These are phyloP conservation scores for Neoarthrinium moseri DNA, from an alignment of 2,329 filamentous ascomycete genomes.

Conservation along the genomic window DNA sequence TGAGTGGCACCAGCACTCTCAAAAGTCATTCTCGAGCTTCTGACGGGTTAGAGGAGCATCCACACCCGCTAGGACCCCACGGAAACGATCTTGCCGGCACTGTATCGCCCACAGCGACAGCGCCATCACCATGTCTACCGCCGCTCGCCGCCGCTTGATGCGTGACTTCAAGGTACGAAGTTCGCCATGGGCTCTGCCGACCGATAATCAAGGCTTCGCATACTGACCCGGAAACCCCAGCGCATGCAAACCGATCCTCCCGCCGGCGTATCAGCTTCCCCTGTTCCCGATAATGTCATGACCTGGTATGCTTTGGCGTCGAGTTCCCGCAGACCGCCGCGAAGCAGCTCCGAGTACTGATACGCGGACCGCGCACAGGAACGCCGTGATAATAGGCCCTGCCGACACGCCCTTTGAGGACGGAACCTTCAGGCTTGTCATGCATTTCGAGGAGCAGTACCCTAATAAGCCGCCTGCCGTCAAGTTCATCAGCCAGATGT, in stretches of 20 bases:
- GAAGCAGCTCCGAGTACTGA: no score
- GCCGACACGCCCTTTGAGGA: conserved; percentile 15
- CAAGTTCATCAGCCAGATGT: conserved; percentile 99
- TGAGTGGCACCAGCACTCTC: no score
- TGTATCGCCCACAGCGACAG: no score
- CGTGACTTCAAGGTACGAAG: conserved; percentile 73
- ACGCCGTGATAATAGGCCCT: conserved; percentile 17
- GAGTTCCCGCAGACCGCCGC: no score
- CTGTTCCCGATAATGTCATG: conserved; percentile 96
- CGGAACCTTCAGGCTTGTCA: conserved; percentile 93
- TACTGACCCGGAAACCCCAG: no score
- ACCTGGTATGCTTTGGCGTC: conserved; percentile 79
- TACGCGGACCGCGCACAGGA: conserved; percentile 8
- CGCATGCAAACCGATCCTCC: conserved; percentile 99
- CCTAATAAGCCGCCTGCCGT: conserved; percentile 97
- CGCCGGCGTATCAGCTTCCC: conserved; percentile 92
- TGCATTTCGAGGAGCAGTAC: conserved; percentile 99
- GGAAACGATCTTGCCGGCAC: no score
- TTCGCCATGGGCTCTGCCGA: no score
- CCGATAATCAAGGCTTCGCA: background rate
- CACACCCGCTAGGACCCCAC: no score
- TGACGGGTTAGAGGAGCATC: no score
- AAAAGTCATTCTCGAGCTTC: no score
- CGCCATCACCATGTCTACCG: conserved; percentile 73
- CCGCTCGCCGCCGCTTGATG: conserved; percentile 73